phyloP scores from a whole-genome alignment of 495 filamentous ascomycete genomes.

The Trichoderma asperelloides region DNA sequence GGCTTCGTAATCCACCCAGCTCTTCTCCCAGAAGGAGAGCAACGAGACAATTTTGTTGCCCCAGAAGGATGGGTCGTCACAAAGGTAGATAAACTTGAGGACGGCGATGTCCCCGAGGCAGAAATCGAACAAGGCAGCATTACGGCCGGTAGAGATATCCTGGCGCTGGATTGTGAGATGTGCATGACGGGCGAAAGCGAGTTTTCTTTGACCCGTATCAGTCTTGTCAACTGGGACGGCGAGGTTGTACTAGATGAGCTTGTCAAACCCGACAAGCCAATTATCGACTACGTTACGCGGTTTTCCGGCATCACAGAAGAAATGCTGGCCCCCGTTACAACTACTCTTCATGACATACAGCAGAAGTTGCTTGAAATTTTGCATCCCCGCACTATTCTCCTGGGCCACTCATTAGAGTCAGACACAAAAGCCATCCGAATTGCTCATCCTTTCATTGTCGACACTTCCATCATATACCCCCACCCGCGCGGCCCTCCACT shows the following conservation, averaged over 20 bases:
- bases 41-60: conserved; percentile 30
- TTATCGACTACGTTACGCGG: conserved; percentile 83
- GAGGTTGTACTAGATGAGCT: conserved; percentile 75
- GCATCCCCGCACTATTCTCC: conserved; percentile 64
- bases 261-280: conserved; percentile 77
- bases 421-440: conserved; percentile 77
- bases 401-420: conserved; percentile 88
- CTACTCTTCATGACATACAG: conserved; percentile 78
- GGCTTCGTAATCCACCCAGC: conserved; percentile 76
- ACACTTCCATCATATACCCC: conserved; percentile 79
- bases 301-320: conserved; percentile 85
- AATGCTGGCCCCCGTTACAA: conserved; percentile 71
- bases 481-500: conserved; percentile 35
- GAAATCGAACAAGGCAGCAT: conserved; percentile 73
- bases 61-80: conserved; percentile 81
- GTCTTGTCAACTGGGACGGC: conserved; percentile 78
- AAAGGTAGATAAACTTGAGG: conserved; percentile 52
- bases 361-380: conserved; percentile 61
- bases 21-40: conserved; percentile 38
- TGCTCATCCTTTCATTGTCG: conserved; percentile 86
- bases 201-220: conserved; percentile 79
- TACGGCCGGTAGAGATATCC: conserved; percentile 70
- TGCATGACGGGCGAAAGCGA: conserved; percentile 68
- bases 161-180: conserved; percentile 95
- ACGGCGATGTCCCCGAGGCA: conserved; percentile 54